Percentiles rank a stretch among this genome's conserved stretches.
Conservation (phyloP, 495 filamentous ascomycete species). For the Hypoxylon perforatum region DNA sequence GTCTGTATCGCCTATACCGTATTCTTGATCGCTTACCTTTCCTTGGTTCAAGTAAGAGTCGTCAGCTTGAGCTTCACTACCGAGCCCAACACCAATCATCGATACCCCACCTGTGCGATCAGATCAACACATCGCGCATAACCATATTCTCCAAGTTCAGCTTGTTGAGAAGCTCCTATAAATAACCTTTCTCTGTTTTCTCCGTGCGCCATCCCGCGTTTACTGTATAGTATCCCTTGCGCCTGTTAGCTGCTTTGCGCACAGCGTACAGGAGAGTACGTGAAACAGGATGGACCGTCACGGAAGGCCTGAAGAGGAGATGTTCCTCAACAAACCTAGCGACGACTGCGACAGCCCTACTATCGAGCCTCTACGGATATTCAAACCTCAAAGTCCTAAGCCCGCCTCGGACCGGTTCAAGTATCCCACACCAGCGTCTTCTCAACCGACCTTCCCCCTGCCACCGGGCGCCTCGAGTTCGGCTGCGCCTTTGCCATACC, state of each 20-base stretch:
- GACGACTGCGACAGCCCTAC: slow-evolving; percentile 73
- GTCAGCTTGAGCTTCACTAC: slow-evolving; percentile 28
- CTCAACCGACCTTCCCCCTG: slow-evolving; percentile 64
- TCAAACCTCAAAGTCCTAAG: slow-evolving; percentile 71
- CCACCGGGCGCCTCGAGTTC: slow-evolving; percentile 73
- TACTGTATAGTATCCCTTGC: slow-evolving; percentile 18
- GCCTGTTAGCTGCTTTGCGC: slow-evolving; percentile 25
- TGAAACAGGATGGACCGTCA: slow-evolving; percentile 59
- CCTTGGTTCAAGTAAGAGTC: slow-evolving; percentile 5
- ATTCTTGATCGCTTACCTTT: slow-evolving; percentile 19
- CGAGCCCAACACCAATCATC: slow-evolving; percentile 34
- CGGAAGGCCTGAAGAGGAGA: slow-evolving; percentile 75
- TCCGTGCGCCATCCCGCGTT: slow-evolving; percentile 42
- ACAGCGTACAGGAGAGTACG: slow-evolving; percentile 33
- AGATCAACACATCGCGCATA: slow-evolving; percentile 4
- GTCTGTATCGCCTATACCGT: slow-evolving; percentile 23
- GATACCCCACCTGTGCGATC: slow-evolving; percentile 33
- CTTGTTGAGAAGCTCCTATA: slow-evolving; percentile 42
- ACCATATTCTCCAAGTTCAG: slow-evolving; percentile 13
- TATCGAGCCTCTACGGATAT: slow-evolving; percentile 86
- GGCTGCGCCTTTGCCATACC: slow-evolving; percentile 77
- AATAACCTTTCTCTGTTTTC: slow-evolving; percentile 36
- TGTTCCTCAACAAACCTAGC: slow-evolving; percentile 74
- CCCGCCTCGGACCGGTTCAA: slow-evolving; percentile 59
- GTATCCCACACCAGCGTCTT: slow-evolving; percentile 59